Evolutionary conservation across 331 rosid species (phyloP), one percentile per base, ranked within the genome.

Genomic region (Quercus lobata): DNA sequence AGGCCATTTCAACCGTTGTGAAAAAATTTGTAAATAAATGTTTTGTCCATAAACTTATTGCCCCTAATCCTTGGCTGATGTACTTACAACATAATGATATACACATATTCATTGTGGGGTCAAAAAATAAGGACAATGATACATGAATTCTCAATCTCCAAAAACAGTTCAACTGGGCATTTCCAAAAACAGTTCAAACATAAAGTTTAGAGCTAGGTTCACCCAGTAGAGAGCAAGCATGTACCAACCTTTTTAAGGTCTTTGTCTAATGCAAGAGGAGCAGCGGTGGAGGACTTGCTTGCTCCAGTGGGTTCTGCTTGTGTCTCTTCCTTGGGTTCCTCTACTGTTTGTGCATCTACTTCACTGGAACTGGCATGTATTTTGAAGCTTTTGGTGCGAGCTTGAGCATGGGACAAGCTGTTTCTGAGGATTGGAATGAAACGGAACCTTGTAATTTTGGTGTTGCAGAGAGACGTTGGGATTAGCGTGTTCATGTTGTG

Each of bases 241-340:
- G 62, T 68, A 19, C 75, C 7, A 58, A 87, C 98, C 97, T 88
- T 95, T 86, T 93, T 95, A 78, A 95, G 96, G 77, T 92, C 97
- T 54, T 90, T 90, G 71, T 95, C 96, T 0, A 92, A 78, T 11
- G 96, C 86, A 72, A 88, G 22, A 83, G 94, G 69, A 73, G 90
- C 81, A 62, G 91, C 12, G 57, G 73, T 15, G 61, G 89, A 79
- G 34, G 53, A 19, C 53, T 80, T 73, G 83, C 21, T 80, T 53
- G 73, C 79, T 62, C 78, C 81, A 46, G 56, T 70, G 73, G 89
- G 17, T 71, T 86, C 86, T 15, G 73, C 76, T 68, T 82, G 41
- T 21, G 19, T 41, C 25, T 84, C 89, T 69, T 83, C 84, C 37
- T 66, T 53, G 22, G 79, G 77, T 71, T 84, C 84, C 61, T 81